Base-by-base conservation (phyloP, 352 stramenopile genomes). In the Phytophthora uliginosa region DNA sequence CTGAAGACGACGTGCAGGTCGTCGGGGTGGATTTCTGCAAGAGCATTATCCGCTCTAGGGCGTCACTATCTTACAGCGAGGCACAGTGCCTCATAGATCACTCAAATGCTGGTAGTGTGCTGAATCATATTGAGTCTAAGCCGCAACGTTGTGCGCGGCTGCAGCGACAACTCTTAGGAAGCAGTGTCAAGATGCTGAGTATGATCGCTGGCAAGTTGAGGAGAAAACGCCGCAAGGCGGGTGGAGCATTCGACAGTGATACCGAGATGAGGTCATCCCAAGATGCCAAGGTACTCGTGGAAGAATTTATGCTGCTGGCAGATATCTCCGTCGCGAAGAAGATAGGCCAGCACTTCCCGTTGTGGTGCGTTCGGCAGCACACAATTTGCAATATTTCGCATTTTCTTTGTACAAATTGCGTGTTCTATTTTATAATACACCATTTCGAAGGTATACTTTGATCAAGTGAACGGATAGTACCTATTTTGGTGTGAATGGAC, bases 281-380 rank as follows among this genome's bases (percentile, higher is more conserved):
- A 15, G 34, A 98, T 61, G 95, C 97, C 5, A 99, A 99, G 81
- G 84, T 87, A 31, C 68, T 99, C 0, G 97, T 99, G 2, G 98
- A 99, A 85, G 98, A 99, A 83, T 99, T 99, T 61, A 99, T 99
- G 98, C 82, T 99, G 20, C 79, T 99, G 8, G 98, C 97, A 10
- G 99, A 99, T 77, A 98, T 99, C 60, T 98, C 96, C 13, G 98
- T 99, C 4, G 90, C 96, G 12, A 99, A 99, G 81, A 94, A 92
- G 62, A 97, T 95, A 33, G 76, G 87, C 54, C 88, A 93, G 15
- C 85, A 97, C 64, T 99, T 98, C 68, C 97, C 95, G 3, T 98
- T 92, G 4, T 90, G 98, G n/a, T n/a, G n/a, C n/a, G n/a, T n/a
- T 89, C n/a, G n/a, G n/a, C n/a, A n/a, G n/a, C n/a, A n/a, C n/a